Percentiles rank a stretch among this genome's conserved stretches.
Evolutionary conservation across 163 green algal species (phyloP).

Genomic region (Chloroidium sp.): DNA sequence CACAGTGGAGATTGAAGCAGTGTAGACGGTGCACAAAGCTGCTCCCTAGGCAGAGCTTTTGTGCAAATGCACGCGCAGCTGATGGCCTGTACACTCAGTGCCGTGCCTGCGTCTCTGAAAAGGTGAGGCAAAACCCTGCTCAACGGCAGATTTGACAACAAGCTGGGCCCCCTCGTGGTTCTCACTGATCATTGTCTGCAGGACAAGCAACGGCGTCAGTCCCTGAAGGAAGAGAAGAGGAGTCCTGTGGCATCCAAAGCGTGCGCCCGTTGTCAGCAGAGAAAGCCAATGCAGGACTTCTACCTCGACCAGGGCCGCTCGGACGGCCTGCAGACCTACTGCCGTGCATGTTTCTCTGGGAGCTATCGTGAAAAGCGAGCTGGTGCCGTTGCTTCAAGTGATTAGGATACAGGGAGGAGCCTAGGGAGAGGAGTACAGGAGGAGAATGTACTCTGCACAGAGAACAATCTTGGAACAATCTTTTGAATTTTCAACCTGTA

Average conservation of each 20-base stretch:
- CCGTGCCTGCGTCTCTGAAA: neutral
- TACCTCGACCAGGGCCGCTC: neutral
- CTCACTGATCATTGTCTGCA: neutral
- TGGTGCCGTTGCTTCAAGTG: too few relatives aligned
- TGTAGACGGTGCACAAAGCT: neutral
- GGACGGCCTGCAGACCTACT: neutral
- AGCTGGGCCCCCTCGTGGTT: neutral
- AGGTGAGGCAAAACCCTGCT: neutral
- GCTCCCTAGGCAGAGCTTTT: neutral
- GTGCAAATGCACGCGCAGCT: neutral
- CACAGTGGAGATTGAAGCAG: neutral
- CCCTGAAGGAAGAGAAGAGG: neutral
- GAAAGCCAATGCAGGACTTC: neutral
- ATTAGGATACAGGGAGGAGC: too few relatives aligned
- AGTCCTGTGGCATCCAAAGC: neutral
- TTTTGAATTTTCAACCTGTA: too few relatives aligned
- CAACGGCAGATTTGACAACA: too few relatives aligned
- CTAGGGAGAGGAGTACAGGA: too few relatives aligned
- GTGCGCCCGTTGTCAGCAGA: neutral
- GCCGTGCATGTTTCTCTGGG: neutral
- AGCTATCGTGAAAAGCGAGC: too few relatives aligned
- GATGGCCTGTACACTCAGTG: neutral
- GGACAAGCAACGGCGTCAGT: neutral
- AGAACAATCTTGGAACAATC: too few relatives aligned
- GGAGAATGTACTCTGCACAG: too few relatives aligned